These are phyloP conservation scores for Triticum monococcum DNA, from an alignment of 176 grass and related monocot genomes.

Conservation along the genomic window DNA sequence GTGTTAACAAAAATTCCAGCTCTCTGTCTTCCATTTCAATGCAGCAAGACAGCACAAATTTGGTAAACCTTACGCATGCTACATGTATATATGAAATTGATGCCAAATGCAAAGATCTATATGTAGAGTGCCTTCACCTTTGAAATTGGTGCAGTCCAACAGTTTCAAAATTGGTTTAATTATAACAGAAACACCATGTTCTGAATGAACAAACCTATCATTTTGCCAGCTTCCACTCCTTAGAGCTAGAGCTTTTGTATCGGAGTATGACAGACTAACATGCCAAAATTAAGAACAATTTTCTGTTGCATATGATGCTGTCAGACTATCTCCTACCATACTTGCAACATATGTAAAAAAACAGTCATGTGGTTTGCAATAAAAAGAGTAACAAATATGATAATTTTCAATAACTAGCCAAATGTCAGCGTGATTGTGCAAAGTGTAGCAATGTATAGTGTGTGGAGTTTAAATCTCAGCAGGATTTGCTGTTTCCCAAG, in stretches of 20 bases:
- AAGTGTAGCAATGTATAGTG: neutral
- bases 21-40: neutral
- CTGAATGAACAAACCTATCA: neutral
- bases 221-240: neutral
- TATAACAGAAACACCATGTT: conserved; percentile 3
- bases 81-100: neutral
- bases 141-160: neutral
- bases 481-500: neutral
- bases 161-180: neutral
- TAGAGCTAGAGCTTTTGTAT: neutral
- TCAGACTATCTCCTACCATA: neutral
- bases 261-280: neutral
- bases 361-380: neutral
- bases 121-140: neutral
- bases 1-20: neutral
- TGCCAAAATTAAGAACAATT: neutral
- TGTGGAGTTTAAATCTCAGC: neutral
- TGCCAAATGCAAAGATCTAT: neutral
- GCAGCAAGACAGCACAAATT: neutral
- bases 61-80: neutral
- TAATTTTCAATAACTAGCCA: neutral
- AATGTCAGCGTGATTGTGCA: neutral
- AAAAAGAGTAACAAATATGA: neutral
- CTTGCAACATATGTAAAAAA: neutral
- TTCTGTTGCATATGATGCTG: neutral